Percentiles rank a stretch among this genome's conserved stretches.
phyloP scores from a whole-genome alignment of 352 stramenopile genomes.

The Phytophthora idaei region DNA sequence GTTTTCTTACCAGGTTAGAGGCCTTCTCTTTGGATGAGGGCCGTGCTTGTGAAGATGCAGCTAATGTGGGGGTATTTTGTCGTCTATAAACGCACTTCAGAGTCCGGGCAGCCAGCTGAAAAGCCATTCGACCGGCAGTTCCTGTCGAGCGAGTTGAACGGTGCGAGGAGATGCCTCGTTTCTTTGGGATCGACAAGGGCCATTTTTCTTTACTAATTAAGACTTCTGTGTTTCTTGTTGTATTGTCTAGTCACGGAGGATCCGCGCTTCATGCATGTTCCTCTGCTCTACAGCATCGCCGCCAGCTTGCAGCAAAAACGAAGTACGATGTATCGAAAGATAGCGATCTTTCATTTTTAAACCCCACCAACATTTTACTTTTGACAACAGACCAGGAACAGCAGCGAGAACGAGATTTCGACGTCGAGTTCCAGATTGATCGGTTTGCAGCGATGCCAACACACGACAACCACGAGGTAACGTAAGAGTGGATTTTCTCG shows the following conservation, averaged over 20 bases:
- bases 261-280: constrained; percentile 67
- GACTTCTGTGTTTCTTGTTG: neutral
- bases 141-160: constrained; percentile 79
- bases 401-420: constrained; percentile 18
- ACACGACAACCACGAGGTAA: constrained; percentile 18
- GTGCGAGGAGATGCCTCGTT: constrained; percentile 29
- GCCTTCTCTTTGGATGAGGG: neutral
- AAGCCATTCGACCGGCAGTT: constrained; percentile 83
- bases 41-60: neutral
- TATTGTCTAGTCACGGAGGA: constrained; percentile 60
- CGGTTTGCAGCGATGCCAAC: constrained; percentile 23
- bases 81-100: constrained; percentile 29
- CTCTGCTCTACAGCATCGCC: constrained; percentile 87
- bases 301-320: constrained; percentile 47
- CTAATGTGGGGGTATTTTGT: neutral
- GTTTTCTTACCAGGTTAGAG: constrained; percentile 78
- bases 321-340: constrained; percentile 20
- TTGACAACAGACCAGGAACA: constrained; percentile 21
- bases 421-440: constrained; percentile 34
- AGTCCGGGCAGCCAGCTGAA: constrained; percentile 85
- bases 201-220: neutral
- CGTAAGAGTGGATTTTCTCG: too few species aligned
- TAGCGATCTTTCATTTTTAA: neutral
- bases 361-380: neutral
- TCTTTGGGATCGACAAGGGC: neutral